Evolutionary conservation across 2,329 filamentous ascomycete species (phyloP).

Genomic region (Daldinia sp.): DNA sequence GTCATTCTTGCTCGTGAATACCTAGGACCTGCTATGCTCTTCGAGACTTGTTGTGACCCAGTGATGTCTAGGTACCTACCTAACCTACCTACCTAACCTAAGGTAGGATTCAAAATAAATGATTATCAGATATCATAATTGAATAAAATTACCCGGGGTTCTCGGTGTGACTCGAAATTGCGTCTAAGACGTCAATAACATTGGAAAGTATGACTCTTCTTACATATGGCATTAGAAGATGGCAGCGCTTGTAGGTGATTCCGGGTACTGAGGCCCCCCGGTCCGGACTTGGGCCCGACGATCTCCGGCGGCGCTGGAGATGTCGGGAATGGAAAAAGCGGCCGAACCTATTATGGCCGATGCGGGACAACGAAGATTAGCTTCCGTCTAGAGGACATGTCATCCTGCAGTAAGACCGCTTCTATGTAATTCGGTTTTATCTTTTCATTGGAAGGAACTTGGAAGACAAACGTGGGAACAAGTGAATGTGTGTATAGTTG

Average conservation of each 20-base stretch:
- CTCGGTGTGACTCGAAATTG: too few relatives aligned
- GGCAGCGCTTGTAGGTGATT: not conserved
- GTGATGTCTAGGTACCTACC: too few relatives aligned
- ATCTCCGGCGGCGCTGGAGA: constrained; percentile 39
- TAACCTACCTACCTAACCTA: too few relatives aligned
- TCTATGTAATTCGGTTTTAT: too few relatives aligned
- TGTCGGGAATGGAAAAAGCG: constrained; percentile 13
- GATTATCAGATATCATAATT: too few relatives aligned
- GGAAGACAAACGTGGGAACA: not conserved
- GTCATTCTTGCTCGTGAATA: too few relatives aligned
- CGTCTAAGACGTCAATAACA: not conserved
- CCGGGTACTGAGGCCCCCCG: not conserved
- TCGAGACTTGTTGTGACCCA: too few relatives aligned
- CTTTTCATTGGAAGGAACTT: too few relatives aligned
- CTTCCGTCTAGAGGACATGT: constrained; percentile 7
- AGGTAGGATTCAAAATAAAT: too few relatives aligned
- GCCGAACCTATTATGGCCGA: constrained; percentile 10
- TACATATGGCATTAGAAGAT: not conserved
- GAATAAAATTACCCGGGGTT: too few relatives aligned
- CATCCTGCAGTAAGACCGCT: constrained; percentile 9
- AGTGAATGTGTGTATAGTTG: too few relatives aligned
- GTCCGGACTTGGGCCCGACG: constrained; percentile 33
- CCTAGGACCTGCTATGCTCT: too few relatives aligned
- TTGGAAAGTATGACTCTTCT: not conserved
- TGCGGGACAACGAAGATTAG: constrained; percentile 1